Evolutionary conservation across 2,329 filamentous ascomycete species (phyloP).

Genomic region (Aspergillus felis): DNA sequence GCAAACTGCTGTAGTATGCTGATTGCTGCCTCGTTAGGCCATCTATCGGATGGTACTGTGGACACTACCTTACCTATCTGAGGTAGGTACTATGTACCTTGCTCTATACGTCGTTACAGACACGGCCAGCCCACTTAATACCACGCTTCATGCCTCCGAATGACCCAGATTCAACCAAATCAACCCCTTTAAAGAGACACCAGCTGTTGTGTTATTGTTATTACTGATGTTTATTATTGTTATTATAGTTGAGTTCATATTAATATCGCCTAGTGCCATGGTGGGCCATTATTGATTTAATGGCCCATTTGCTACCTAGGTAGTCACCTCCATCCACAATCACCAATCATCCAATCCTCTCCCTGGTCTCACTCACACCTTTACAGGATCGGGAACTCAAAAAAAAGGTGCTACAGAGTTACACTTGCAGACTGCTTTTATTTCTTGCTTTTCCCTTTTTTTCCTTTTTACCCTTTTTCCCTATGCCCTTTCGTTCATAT

Average conservation of each 20-base stretch:
- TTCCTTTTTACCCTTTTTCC: background rate
- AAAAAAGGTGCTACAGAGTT: background rate
- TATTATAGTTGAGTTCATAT: background rate
- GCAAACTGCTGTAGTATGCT: background rate
- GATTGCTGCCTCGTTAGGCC: too few species aligned
- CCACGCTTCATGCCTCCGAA: background rate
- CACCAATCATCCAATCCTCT: background rate
- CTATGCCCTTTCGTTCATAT: slow-evolving; percentile 2
- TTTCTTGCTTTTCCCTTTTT: background rate
- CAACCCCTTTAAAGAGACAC: background rate
- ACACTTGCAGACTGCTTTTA: background rate
- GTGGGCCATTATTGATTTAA: background rate
- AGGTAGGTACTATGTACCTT: background rate
- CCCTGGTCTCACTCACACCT: background rate
- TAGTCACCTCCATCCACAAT: background rate
- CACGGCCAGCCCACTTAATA: background rate
- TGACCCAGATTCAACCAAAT: background rate
- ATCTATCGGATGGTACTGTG: too few species aligned
- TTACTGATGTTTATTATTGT: background rate
- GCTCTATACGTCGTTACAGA: background rate
- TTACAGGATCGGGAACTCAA: background rate
- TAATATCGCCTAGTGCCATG: background rate
- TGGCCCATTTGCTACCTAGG: background rate
- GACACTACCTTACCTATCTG: background rate
- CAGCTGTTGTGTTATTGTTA: background rate